phyloP scores from a whole-genome alignment of 805 yeast species.

The Ogataea zsoltii region DNA sequence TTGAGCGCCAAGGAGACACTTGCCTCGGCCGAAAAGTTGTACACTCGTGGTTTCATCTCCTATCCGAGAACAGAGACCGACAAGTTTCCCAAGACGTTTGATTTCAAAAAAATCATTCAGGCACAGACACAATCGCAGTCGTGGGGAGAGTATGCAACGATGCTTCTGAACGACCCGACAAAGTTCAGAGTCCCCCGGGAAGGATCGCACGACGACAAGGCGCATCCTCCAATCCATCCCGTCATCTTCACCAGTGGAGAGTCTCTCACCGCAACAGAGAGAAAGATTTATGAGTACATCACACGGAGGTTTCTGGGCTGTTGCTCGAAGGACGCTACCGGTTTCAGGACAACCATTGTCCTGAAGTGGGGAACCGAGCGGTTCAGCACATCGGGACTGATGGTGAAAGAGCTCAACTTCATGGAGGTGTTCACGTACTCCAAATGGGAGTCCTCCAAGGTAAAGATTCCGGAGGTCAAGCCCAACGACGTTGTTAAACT shows the following conservation, averaged over 20 bases:
- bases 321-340: constrained; percentile 89
- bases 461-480: constrained; percentile 60
- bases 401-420: constrained; percentile 72
- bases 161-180: constrained; percentile 40
- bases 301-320: constrained; percentile 87
- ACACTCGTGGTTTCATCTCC: constrained; percentile 82
- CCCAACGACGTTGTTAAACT: constrained; percentile 60
- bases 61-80: constrained; percentile 99
- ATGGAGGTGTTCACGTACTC: constrained; percentile 78
- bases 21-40: constrained; percentile 78
- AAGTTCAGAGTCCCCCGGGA: constrained; percentile 67
- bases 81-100: constrained; percentile 74
- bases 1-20: constrained; percentile 80
- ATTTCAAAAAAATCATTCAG: constrained; percentile 59
- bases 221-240: constrained; percentile 99
- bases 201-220: constrained; percentile 87
- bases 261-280: constrained; percentile 47
- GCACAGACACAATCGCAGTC: constrained; percentile 53
- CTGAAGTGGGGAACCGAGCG: constrained; percentile 77
- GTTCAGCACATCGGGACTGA: constrained; percentile 73
- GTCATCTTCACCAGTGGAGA: constrained; percentile 39
- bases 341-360: constrained; percentile 60
- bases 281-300: constrained; percentile 81
- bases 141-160: constrained; percentile 76
- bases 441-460: constrained; percentile 68